Conservation (phyloP, 345 rosid genomes). For the Xanthoceras sorbifolium region DNA sequence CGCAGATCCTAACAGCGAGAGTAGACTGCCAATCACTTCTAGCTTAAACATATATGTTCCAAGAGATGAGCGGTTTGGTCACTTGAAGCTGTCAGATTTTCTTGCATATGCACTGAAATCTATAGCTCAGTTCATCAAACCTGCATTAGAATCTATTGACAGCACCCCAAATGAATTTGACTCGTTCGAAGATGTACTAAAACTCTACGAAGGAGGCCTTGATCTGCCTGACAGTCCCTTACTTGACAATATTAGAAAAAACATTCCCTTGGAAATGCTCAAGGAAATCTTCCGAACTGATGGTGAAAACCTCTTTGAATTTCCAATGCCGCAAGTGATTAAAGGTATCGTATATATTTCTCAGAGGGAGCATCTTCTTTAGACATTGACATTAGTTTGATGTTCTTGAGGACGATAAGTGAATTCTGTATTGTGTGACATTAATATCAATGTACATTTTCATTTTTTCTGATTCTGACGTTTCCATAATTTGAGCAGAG, state of each 20-base stretch:
- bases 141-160: constrained; percentile 51
- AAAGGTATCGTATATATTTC: constrained; percentile 39
- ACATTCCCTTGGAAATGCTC: constrained; percentile 53
- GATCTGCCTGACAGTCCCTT: constrained; percentile 47
- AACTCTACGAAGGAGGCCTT: constrained; percentile 58
- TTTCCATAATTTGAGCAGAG: constrained; percentile 38
- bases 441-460: neutral
- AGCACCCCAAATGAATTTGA: constrained; percentile 59
- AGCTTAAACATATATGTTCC: constrained; percentile 73
- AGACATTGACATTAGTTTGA: neutral
- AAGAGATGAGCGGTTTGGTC: constrained; percentile 78
- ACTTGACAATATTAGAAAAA: constrained; percentile 34
- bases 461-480: neutral
- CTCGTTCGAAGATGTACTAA: constrained; percentile 52
- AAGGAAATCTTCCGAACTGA: constrained; percentile 60
- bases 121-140: constrained; percentile 50
- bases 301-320: constrained; percentile 46
- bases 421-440: no score
- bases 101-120: constrained; percentile 58
- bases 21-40: constrained; percentile 43
- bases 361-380: neutral
- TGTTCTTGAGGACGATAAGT: neutral
- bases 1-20: constrained; percentile 58
- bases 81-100: constrained; percentile 66
- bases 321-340: constrained; percentile 74